phyloP scores from a whole-genome alignment of 202 grass and related monocot genomes.

The Saccharum hybrid region DNA sequence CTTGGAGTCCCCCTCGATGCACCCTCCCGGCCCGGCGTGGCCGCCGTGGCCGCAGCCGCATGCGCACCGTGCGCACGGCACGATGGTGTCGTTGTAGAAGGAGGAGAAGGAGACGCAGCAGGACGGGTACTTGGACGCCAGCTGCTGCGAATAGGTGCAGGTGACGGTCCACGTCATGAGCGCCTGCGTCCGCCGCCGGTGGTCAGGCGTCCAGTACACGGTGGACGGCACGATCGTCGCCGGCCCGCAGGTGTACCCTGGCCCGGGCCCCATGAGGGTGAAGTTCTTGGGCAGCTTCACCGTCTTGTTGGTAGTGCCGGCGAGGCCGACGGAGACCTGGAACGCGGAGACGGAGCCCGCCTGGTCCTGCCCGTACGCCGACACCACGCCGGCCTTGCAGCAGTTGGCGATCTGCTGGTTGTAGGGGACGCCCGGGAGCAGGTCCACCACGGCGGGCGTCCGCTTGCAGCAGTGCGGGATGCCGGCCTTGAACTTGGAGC shows the following conservation, averaged over 20 bases:
- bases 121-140: conserved; percentile 73
- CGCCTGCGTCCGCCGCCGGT: conserved; percentile 79
- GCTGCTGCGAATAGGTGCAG: conserved; percentile 83
- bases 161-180: conserved; percentile 93
- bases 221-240: conserved; percentile 79
- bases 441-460: conserved; percentile 69
- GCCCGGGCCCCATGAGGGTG: conserved; percentile 72
- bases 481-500: conserved; percentile 92
- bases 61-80: conserved; percentile 71
- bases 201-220: conserved; percentile 63
- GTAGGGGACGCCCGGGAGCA: conserved; percentile 86
- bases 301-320: conserved; percentile 91
- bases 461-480: conserved; percentile 90
- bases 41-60: conserved; percentile 63
- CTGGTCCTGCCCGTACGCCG: conserved; percentile 78
- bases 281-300: conserved; percentile 89
- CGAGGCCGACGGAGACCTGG: conserved; percentile 81
- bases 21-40: not conserved
- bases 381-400: conserved; percentile 82
- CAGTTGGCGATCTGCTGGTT: conserved; percentile 98
- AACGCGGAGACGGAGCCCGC: conserved; percentile 66
- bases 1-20: conserved; percentile 74
- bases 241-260: conserved; percentile 82
- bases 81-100: conserved; percentile 95
- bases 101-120: conserved; percentile 94